Evolutionary conservation across 305 asterid species (phyloP), one percentile per base, ranked within the genome.

Genomic region (Solanum hybrid): DNA sequence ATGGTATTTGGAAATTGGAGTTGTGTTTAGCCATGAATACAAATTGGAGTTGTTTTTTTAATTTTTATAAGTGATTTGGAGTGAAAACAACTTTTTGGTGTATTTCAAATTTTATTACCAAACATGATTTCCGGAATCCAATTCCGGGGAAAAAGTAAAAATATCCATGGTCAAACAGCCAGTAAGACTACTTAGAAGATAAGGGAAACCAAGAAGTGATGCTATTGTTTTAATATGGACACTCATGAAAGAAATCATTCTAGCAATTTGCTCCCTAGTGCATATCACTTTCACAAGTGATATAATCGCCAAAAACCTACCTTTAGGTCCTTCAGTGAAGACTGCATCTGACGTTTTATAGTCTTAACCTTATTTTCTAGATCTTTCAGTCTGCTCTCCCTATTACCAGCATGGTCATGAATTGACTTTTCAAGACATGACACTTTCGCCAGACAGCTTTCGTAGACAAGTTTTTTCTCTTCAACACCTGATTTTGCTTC

Each of bases 291-390:
- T 31, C 34, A 57, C 24, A 79, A 57, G 79, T 89, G 79, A 29
- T 70, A 37, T n/a, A 34, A 83, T 79, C 12, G 72, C 78, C n/a
- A 17, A 79, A 91, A 89, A 89, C 87, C 73, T 91, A 96, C 99
- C 98, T 94, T 96, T 90, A 96, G 95, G 88, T 95, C 94, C 91
- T 95, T 93, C 36, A 95, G 94, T 84, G 96, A 96, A 89, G 96
- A 94, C 89, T 96, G 98, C 95, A 95, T 95, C 93, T 94, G 94
- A 91, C 93, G 91, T 92, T 93, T 96, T 37, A 94, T 87, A 83
- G 93, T 92, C 95, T 96, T 97, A 68, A 96, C 93, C 94, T 91
- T 95, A 92, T 95, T 96, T 93, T 97, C 99, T 83, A 97, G 92
- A 93, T 95, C 98, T 92, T 93, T 96, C 68, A 97, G 99, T 91